A percentile compares a stretch with the other conserved stretches of the same genome.
Conservation (phyloP, 2,329 filamentous ascomycete genomes). For the Arthrocladium fulminans region DNA sequence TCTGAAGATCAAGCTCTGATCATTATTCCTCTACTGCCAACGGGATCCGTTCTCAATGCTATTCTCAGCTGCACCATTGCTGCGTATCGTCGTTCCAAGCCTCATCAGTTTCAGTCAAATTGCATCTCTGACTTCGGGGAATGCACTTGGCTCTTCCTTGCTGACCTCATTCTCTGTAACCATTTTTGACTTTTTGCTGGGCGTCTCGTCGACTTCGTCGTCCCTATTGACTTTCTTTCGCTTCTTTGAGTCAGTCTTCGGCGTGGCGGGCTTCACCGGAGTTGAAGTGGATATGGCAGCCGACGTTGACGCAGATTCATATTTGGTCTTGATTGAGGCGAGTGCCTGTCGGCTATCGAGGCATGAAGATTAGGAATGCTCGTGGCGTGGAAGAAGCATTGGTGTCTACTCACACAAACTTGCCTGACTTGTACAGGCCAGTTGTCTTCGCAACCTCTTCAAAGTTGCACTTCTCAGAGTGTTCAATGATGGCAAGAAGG, state of each 20-base stretch:
- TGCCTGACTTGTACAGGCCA: conserved; percentile 8
- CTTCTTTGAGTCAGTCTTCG: neutral
- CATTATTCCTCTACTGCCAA: too few relatives aligned
- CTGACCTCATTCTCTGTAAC: neutral
- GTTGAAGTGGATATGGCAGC: neutral
- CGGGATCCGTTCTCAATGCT: too few relatives aligned
- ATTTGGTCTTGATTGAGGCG: conserved; percentile 2
- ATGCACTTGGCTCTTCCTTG: neutral
- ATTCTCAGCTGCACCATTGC: neutral
- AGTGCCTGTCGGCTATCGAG: conserved; percentile 5
- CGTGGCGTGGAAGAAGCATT: neutral
- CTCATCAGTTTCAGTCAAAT: too few relatives aligned
- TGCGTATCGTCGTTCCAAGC: too few relatives aligned
- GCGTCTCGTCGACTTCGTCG: neutral
- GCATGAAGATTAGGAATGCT: neutral
- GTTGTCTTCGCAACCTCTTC: conserved; percentile 7
- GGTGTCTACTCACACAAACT: conserved; percentile 8
- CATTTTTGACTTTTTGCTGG: conserved; percentile 5
- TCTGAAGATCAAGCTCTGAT: too few relatives aligned
- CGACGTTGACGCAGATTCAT: neutral
- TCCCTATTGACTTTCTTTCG: neutral
- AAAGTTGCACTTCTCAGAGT: conserved; percentile 7
- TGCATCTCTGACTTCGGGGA: neutral
- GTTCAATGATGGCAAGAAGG: conserved; percentile 6
- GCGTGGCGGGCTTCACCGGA: neutral